Conservation (phyloP, 2,329 filamentous ascomycete species). For the Scytalidium lignicola region DNA sequence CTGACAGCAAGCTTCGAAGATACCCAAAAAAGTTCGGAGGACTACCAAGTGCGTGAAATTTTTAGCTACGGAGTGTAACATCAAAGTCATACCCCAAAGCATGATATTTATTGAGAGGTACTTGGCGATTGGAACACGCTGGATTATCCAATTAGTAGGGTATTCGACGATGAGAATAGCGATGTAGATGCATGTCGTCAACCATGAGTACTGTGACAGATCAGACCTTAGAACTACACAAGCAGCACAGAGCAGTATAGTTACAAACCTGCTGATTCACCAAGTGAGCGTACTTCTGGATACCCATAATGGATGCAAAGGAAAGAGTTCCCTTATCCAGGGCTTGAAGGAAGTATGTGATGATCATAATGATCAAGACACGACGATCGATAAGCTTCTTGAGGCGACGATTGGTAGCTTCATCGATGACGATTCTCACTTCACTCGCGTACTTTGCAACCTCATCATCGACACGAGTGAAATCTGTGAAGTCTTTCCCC, state of each 20-base stretch:
- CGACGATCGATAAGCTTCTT: conserved; percentile 62
- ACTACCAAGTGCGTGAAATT: conserved; percentile 56
- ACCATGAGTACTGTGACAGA: conserved; percentile 56
- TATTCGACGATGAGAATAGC: conserved; percentile 29
- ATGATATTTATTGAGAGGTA: conserved; percentile 55
- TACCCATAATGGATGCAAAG: conserved; percentile 58
- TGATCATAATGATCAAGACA: conserved; percentile 65
- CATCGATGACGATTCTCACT: conserved; percentile 37
- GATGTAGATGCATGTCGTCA: conserved; percentile 71
- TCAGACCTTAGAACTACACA: conserved; percentile 4
- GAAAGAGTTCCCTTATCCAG: conserved; percentile 64
- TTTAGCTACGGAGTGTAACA: conserved; percentile 56
- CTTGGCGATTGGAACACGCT: conserved; percentile 54
- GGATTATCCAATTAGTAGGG: conserved; percentile 23
- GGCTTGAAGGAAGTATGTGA: conserved; percentile 68
- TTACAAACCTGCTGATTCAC: conserved; percentile 18
- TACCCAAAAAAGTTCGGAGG: conserved; percentile 61
- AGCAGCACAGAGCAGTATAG: not conserved
- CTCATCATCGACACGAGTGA: conserved; percentile 61
- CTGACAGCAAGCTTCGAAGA: conserved; percentile 63
- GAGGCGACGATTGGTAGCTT: conserved; percentile 55
- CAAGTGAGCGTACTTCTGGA: conserved; percentile 34
- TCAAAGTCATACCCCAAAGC: conserved; percentile 52
- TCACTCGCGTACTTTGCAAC: conserved; percentile 63
- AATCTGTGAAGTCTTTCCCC: conserved; percentile 47